Percentiles rank a stretch among this genome's conserved stretches.
phyloP scores from a whole-genome alignment of 1,139 yeast genomes.

The Lizanozyma gosingica region DNA sequence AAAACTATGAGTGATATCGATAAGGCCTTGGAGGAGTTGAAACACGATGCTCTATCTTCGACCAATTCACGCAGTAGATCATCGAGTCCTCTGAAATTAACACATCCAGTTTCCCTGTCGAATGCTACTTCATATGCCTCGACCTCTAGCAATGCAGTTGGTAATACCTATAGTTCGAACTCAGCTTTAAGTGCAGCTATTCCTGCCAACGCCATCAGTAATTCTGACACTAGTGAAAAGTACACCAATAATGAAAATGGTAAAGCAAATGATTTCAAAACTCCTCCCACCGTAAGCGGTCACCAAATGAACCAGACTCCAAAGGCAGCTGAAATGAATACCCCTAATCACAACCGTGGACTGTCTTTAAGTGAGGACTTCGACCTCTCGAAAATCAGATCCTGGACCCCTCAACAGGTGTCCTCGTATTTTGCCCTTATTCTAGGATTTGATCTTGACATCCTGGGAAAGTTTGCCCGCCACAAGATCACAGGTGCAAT shows the following conservation, averaged over 20 bases:
- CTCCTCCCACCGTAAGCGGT: background rate
- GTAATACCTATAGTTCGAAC: background rate
- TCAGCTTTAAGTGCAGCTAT: background rate
- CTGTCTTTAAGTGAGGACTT: conserved; percentile 25
- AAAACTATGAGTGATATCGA: conserved; percentile 76
- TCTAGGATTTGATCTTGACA: conserved; percentile 63
- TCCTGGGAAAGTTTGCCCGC: conserved; percentile 70
- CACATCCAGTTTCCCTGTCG: background rate
- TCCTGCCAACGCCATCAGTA: background rate
- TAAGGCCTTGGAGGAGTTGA: conserved; percentile 69
- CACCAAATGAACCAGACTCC: background rate
- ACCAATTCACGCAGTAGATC: background rate
- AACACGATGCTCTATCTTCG: conserved; percentile 18
- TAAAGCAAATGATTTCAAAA: too few relatives aligned
- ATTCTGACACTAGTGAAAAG: too few relatives aligned
- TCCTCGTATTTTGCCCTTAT: conserved; percentile 58
- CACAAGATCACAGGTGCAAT: conserved; percentile 89
- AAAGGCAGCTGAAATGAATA: conserved; percentile 1
- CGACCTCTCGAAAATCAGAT: conserved; percentile 40
- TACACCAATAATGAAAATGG: background rate
- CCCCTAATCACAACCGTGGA: conserved; percentile 9
- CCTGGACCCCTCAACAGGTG: conserved; percentile 89
- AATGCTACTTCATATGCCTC: background rate
- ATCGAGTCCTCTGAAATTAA: background rate
- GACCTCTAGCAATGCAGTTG: background rate